Conservation (phyloP, 805 yeast genomes). For the Nakazawaea populi region DNA sequence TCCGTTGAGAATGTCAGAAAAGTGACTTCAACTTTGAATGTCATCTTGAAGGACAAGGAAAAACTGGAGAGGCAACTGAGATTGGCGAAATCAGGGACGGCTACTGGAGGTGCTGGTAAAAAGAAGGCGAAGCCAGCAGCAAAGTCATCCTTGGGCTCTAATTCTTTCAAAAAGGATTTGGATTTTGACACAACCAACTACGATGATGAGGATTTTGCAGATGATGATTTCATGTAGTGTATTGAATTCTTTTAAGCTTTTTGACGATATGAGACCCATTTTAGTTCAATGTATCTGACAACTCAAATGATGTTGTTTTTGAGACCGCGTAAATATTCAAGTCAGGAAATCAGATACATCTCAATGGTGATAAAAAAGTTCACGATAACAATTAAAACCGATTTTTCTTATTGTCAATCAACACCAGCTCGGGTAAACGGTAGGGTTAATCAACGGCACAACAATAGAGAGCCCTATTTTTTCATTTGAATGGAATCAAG, state of each 20-base stretch:
- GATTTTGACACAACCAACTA: conserved; percentile 48
- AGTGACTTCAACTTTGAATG: conserved; percentile 78
- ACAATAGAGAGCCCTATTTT: no score
- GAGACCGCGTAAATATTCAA: neutral
- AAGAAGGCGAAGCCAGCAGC: conserved; percentile 81
- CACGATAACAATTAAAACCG: no score
- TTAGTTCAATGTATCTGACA: no score
- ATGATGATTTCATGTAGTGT: conserved; percentile 68
- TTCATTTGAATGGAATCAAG: no score
- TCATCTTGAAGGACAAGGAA: conserved; percentile 77
- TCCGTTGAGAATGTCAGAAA: conserved; percentile 78
- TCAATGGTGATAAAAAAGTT: no score
- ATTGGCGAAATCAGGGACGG: conserved; percentile 72
- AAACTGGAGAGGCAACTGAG: conserved; percentile 87
- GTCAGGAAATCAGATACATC: no score
- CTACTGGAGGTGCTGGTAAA: conserved; percentile 92
- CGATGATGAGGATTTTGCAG: conserved; percentile 58
- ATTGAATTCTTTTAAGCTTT: neutral
- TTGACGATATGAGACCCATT: neutral
- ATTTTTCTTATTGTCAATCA: no score
- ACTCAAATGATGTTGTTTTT: neutral
- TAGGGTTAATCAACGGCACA: no score
- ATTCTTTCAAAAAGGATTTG: conserved; percentile 56
- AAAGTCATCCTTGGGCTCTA: conserved; percentile 54
- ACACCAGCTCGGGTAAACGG: no score